Conservation (phyloP, 2,329 filamentous ascomycete genomes). For the Aspergillus fumigatiaffinis region DNA sequence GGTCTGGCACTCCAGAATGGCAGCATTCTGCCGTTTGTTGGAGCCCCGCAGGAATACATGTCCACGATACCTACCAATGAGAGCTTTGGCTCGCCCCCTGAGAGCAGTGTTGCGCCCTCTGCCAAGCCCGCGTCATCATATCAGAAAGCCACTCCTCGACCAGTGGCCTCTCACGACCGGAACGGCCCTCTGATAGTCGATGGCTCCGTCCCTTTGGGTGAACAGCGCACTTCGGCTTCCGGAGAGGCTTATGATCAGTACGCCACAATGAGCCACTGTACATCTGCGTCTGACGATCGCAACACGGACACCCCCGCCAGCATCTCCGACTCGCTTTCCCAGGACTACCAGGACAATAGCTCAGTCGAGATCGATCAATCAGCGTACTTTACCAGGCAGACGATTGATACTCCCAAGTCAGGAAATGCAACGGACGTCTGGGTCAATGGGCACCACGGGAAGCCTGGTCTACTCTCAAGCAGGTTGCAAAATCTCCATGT, state of each 20-base stretch:
- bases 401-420: constrained; percentile 21
- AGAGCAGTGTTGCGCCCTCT: constrained; percentile 19
- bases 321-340: constrained; percentile 36
- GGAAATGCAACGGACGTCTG: constrained; percentile 10
- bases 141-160: constrained; percentile 24
- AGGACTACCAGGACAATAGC: constrained; percentile 35
- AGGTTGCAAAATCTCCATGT: constrained; percentile 37
- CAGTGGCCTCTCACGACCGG: constrained; percentile 26
- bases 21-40: constrained; percentile 30
- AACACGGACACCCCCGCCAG: constrained; percentile 36
- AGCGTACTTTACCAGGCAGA: constrained; percentile 22
- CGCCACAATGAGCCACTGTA: constrained; percentile 35
- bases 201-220: constrained; percentile 41
- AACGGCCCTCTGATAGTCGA: constrained; percentile 45
- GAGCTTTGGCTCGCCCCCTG: constrained; percentile 17
- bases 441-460: constrained; percentile 25
- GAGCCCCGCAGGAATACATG: constrained; percentile 33
- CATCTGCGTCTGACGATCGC: constrained; percentile 39
- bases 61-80: constrained; percentile 24
- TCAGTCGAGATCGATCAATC: constrained; percentile 34
- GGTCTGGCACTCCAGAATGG: constrained; percentile 39
- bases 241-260: constrained; percentile 36
- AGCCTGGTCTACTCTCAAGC: constrained; percentile 33
- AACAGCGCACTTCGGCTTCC: constrained; percentile 29
- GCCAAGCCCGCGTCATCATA: constrained; percentile 18